phyloP scores from a whole-genome alignment of 352 stramenopile species.

The Pythium utonaiense region DNA sequence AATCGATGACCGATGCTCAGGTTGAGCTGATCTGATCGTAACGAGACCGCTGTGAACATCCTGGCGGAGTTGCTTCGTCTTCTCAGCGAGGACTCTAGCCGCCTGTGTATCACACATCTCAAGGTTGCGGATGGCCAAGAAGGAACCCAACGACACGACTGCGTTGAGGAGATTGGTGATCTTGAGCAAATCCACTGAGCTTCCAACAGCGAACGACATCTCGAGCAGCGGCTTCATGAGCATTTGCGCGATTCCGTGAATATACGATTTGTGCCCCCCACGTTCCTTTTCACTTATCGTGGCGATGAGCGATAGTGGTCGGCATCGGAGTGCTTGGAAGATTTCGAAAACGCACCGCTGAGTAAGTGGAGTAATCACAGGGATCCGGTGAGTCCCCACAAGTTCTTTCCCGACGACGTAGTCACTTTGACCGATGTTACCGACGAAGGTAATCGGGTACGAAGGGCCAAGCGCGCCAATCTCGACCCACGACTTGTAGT shows the following conservation, averaged over 20 bases:
- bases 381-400: conserved; percentile 30
- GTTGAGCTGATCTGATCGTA: not conserved
- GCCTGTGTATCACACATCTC: not conserved
- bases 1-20: not conserved
- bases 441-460: conserved; percentile 18
- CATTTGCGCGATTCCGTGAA: conserved; percentile 29
- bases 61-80: conserved; percentile 9
- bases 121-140: conserved; percentile 1
- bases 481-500: conserved; percentile 1
- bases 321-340: conserved; percentile 33
- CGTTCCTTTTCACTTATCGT: conserved; percentile 8
- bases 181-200: not conserved
- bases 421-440: conserved; percentile 36
- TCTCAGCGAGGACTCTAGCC: not conserved
- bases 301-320: conserved; percentile 28
- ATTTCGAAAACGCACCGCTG: conserved; percentile 49
- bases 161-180: conserved; percentile 1
- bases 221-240: conserved; percentile 35
- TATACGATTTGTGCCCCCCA: conserved; percentile 3
- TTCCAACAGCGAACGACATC: conserved; percentile 17
- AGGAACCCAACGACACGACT: conserved; percentile 4
- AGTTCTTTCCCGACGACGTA: conserved; percentile 51
- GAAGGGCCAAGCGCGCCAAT: conserved; percentile 8
- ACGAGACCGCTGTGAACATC: conserved; percentile 1
- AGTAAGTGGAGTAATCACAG: conserved; percentile 43